Evolutionary conservation across 495 filamentous ascomycete genomes (phyloP), one percentile per base, ranked within the genome.

Genomic region (Penicillium silybi): DNA sequence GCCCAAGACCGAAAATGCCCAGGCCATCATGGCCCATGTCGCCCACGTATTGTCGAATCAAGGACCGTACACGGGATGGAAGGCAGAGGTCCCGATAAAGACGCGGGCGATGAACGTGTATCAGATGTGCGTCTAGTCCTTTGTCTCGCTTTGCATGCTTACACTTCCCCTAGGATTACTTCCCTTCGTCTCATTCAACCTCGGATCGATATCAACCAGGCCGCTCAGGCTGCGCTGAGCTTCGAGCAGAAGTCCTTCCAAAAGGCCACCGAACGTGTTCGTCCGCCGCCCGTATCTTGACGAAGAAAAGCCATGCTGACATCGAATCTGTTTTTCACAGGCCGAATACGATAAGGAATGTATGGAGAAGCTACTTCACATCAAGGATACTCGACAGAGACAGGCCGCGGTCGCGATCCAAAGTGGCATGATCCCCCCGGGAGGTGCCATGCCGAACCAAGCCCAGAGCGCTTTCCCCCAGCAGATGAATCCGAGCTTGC

Each of bases 401-500:
- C 76, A 80, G 54, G 68, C 74, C 15, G 69, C 69, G 13, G 67
- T 70, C 29, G 65, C 71, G 40, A 45, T 61, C n/a, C 70, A 76
- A 54, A 67, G 69, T 48, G 68, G 69, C 27, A 75, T 77, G 67
- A 76, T 72, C 50, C 65, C 70, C 52, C 74, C 76, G 53, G 63
- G 60, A 26, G 66, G 67, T n/a, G 61, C 63, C 4, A 69, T 66
- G 48, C 76, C 74, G 46, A 70, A 65, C 54, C 69, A 72, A 50
- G 56, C 70, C 18, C 66, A 63, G 20, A 61, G 63, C 11, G 67
- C 58, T 22, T 81, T 82, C 44, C 69, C 74, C 6, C 74, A 73
- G 13, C 81, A 82, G 40, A 67, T 83, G 57, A 79, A 76, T 47
- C 73, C 69, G 8, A 75, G 56, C 26, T 74, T 83, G 70, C 80